Percentiles rank a stretch among this genome's conserved stretches.
These are phyloP conservation scores for Nidula microcarpa DNA, from an alignment of 768 basidiomycete genomes.

Conservation along the genomic window DNA sequence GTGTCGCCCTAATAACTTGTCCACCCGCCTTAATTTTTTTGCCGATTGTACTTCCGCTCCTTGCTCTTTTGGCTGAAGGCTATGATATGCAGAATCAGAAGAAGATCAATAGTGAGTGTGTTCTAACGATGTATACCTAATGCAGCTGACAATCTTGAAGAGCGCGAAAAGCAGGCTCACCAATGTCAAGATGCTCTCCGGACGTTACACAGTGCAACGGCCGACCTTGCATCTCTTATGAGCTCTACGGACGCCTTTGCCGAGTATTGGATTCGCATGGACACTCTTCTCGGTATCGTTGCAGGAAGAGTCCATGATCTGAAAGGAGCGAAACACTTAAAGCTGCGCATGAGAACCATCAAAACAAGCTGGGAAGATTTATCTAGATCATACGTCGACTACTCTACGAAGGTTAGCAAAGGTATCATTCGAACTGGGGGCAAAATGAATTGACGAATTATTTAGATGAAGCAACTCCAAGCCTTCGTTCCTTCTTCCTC, in stretches of 20 bases:
- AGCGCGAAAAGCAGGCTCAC: background rate
- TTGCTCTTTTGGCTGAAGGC: conserved; percentile 8
- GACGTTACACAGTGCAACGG: background rate
- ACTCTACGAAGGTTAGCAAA: background rate
- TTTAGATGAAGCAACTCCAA: background rate
- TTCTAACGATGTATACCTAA: background rate
- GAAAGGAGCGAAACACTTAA: conserved; percentile 1
- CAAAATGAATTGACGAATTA: background rate
- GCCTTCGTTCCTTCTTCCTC: background rate
- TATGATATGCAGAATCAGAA: conserved; percentile 8
- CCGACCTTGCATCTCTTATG: conserved; percentile 4
- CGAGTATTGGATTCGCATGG: conserved; percentile 7
- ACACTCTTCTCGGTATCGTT: conserved; percentile 5
- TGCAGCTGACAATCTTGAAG: background rate
- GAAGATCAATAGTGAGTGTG: conserved; percentile 6
- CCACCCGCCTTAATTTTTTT: conserved; percentile 13
- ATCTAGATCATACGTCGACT: background rate
- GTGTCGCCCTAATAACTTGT: conserved; percentile 6
- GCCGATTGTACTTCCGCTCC: conserved; percentile 10
- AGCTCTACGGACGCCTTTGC: conserved; percentile 6
- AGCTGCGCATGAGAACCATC: background rate
- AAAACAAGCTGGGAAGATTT: background rate
- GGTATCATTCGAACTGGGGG: too few species aligned
- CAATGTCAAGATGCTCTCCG: background rate
- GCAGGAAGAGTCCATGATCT: conserved; percentile 5